Base-by-base conservation (phyloP, 2,329 filamentous ascomycete genomes). In the Cryphonectria japonica region DNA sequence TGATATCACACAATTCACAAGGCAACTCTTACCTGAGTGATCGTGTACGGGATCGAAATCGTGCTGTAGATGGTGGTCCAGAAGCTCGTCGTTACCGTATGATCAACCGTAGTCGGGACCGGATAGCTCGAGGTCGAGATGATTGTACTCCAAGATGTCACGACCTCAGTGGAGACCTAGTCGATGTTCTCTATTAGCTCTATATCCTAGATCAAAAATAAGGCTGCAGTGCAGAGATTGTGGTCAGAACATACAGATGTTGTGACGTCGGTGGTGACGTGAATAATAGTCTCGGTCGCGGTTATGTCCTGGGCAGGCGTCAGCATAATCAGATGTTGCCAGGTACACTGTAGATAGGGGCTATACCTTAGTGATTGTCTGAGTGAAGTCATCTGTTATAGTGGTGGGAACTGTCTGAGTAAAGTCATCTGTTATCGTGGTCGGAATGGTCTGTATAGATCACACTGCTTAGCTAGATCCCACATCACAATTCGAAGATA, bases 61-160 rank as follows among this genome's bases (percentile, higher is more conserved):
- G 64, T 66, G 46, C 64, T 66, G 19, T 54, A 57, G 19, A 66
- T 26, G 8, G 64, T 66, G 13, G 64, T 54, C 64, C 64, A 66
- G 32, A 39, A 66, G 16, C 29, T 54, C 1, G 43, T 34, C 2
- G 46, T 54, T 5, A 66, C 11, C 6, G 64, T 66, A 32, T 66
- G 43, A 37, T 66, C 64, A 19, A 66, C 7, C 3, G 64, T 66
- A 19, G 43, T 66, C 19, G 64, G 50, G 43, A 66, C 63, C 14
- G 63, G 63, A 14, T 66, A 66, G 43, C 63, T 66, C 16, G 3
- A 37, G 19, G 63, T 66, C 29, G 43, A 52, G 16, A 66, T 29
- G 26, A 46, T 66, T 2, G 63, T 52, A 5, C 26, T 32, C 63
- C 63, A 66, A 8, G 63, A 52, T 29, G 63, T 66, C 16, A 66